These are phyloP conservation scores for Canna indica DNA, from an alignment of 176 grass and related monocot species.

Conservation along the genomic window DNA sequence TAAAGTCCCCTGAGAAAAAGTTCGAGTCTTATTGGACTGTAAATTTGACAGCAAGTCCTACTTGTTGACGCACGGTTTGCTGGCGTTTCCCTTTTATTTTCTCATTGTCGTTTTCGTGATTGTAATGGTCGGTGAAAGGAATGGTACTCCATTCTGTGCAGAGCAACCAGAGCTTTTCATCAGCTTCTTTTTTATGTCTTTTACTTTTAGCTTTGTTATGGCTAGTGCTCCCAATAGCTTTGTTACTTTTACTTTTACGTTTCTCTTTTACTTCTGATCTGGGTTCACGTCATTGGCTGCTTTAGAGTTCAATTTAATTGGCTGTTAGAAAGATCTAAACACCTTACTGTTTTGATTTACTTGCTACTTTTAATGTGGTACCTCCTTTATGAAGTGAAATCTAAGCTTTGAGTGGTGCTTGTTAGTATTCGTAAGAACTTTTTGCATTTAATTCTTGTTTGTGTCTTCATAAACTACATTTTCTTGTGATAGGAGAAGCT, in stretches of 20 bases:
- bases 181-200: neutral
- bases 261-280: neutral
- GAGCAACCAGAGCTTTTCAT: neutral
- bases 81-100: neutral
- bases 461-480: neutral
- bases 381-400: neutral
- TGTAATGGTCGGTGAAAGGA: neutral
- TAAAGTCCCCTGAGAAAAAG: neutral
- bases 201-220: neutral
- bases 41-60: neutral
- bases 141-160: neutral
- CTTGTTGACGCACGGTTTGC: neutral
- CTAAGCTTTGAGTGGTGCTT: neutral
- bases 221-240: neutral
- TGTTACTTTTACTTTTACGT: too few species aligned
- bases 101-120: neutral
- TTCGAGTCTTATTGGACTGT: neutral
- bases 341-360: too few species aligned
- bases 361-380: too few species aligned
- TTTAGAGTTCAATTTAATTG: too few species aligned
- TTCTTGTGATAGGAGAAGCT: neutral
- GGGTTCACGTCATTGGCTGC: too few species aligned
- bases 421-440: neutral
- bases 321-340: too few species aligned
- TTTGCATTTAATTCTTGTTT: neutral